A percentile compares a stretch with the other conserved stretches of the same genome.
These are phyloP conservation scores for Camelina hispida DNA, from an alignment of 345 rosid genomes.

Conservation along the genomic window DNA sequence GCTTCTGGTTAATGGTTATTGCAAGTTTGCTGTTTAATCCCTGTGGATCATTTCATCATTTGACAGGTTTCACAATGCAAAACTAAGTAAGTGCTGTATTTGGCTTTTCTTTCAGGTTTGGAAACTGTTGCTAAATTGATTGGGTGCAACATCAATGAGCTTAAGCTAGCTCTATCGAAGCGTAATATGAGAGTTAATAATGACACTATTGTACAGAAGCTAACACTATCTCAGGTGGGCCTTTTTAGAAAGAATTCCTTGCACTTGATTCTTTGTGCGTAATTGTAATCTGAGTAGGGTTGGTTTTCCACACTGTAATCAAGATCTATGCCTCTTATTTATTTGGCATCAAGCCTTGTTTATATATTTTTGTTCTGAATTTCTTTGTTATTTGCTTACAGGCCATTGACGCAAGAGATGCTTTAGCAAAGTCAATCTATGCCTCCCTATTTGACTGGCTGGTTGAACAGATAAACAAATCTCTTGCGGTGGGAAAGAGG, in stretches of 20 bases:
- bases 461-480: constrained; percentile 88
- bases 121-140: constrained; percentile 73
- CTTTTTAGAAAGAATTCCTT: constrained; percentile 43
- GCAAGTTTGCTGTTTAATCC: constrained; percentile 16
- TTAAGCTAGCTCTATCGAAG: constrained; percentile 79
- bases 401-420: constrained; percentile 91
- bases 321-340: constrained; percentile 16
- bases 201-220: constrained; percentile 86
- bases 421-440: constrained; percentile 93
- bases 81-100: constrained; percentile 14
- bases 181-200: constrained; percentile 92
- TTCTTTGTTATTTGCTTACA: constrained; percentile 42
- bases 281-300: constrained; percentile 69
- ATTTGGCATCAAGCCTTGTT: constrained; percentile 12
- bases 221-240: constrained; percentile 81
- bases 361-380: constrained; percentile 3
- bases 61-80: constrained; percentile 29
- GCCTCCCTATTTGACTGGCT: constrained; percentile 92
- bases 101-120: constrained; percentile 56
- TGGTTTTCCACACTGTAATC: constrained; percentile 51
- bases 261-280: constrained; percentile 59
- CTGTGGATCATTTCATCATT: constrained; percentile 15
- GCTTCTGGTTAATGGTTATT: constrained; percentile 21
- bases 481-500: constrained; percentile 90
- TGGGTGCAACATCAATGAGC: constrained; percentile 69